A percentile compares a stretch with the other conserved stretches of the same genome.
These are phyloP conservation scores for Piloderma croceum DNA, from an alignment of 768 basidiomycete species.

Conservation along the genomic window DNA sequence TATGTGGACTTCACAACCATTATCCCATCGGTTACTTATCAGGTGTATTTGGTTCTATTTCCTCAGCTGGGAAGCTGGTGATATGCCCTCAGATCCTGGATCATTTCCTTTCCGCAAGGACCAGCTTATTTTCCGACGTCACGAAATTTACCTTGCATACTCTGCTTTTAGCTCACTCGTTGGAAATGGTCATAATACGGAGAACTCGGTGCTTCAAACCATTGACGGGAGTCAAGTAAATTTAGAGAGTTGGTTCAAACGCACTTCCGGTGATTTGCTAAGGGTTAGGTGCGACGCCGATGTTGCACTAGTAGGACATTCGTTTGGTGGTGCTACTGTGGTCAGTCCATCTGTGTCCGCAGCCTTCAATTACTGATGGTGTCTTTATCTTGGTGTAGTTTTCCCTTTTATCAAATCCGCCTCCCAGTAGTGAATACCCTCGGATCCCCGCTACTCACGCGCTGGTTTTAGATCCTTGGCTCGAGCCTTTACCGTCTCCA, in stretches of 20 bases:
- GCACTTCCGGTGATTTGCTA: too few species aligned
- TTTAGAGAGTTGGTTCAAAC: too few species aligned
- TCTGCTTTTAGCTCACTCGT: constrained; percentile 55
- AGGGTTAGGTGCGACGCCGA: constrained; percentile 29
- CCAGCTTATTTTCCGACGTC: constrained; percentile 64
- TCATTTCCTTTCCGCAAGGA: constrained; percentile 53
- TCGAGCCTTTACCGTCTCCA: constrained; percentile 65
- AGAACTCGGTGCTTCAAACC: too few species aligned
- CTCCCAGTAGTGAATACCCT: constrained; percentile 32
- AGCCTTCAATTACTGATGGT: constrained; percentile 1
- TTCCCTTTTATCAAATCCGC: constrained; percentile 47
- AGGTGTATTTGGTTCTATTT: too few species aligned
- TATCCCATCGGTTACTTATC: too few species aligned
- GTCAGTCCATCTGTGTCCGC: constrained; percentile 26
- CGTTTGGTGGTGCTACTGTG: constrained; percentile 52
- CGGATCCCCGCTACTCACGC: constrained; percentile 51
- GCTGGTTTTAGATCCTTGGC: constrained; percentile 77
- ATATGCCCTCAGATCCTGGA: constrained; percentile 15
- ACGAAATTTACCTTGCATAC: constrained; percentile 65
- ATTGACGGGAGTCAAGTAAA: too few species aligned
- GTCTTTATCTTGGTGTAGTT: constrained; percentile 32
- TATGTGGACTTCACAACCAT: constrained; percentile 31
- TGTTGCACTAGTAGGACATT: constrained; percentile 45
- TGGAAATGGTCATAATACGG: constrained; percentile 23
- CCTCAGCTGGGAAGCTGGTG: neutral